Evolutionary conservation across 768 basidiomycete species (phyloP), one percentile per base, ranked within the genome.

Genomic region (Punctularia strigosozonata): DNA sequence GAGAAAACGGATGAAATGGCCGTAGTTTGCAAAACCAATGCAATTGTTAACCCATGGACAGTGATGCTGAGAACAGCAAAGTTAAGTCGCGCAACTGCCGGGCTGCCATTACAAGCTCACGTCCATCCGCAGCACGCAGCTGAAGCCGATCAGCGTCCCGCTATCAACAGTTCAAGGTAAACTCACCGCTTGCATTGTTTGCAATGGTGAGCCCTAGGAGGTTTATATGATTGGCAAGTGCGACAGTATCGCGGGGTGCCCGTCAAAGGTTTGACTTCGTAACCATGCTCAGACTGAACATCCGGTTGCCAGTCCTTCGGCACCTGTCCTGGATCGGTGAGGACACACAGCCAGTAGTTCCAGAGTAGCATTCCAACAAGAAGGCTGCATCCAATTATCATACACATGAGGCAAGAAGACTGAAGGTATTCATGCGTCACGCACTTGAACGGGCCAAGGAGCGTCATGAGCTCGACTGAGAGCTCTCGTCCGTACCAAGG

Each of bases 1-100:
- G 1, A 97, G 71, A 62, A 97, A 98, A 15, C 91, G 83, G 37
- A 95, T 63, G 49, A 89, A 89, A 58, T 86, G 72, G 1, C 82
- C 83, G 46, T 95, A 80, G 57, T 97, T 99, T 61, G 69, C 75
- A 56, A 89, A 81, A 1, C 95, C 95, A 45, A 99, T 83, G 52
- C 92, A 94, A 49, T 91, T 97, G 56, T 89, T 81, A 23, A 90
- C 76, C 89, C 87, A 92, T 5, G 87, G 88, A 54, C 87, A 89
- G 52, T 90, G 87, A 50, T 90, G 87, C 55, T 90, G 87, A 88
- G 43, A 15, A 19, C 18, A 39, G 32, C 31, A 6, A 19, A 17
- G 15, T 19, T 15, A 23, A 47, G 47, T 31, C 23, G 15, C 26
- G 23, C 18, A 15, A 39, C 25, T 13, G 4, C 22, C 24, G 26